Percentiles rank a stretch among this genome's conserved stretches.
These are phyloP conservation scores for Wallemia mellicola DNA, from an alignment of 1,284 basidiomycete species.

Conservation along the genomic window DNA sequence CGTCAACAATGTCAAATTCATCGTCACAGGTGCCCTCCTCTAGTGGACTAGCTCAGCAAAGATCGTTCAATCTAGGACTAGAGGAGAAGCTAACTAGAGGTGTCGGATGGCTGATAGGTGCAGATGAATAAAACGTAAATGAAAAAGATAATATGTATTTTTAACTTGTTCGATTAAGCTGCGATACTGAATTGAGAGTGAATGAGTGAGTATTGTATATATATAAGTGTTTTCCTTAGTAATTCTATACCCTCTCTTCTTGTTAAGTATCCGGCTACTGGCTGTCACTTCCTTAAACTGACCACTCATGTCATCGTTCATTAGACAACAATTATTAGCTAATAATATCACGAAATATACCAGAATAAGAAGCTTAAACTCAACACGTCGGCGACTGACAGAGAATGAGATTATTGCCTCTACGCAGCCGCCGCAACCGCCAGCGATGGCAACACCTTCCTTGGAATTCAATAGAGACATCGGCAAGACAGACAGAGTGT, in stretches of 20 bases:
- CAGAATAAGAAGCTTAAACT: background rate
- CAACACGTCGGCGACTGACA: background rate
- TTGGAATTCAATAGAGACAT: background rate
- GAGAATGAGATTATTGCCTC: background rate
- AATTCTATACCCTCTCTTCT: too few species aligned
- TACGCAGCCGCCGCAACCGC: background rate
- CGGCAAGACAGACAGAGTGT: background rate
- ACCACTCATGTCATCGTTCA: too few species aligned
- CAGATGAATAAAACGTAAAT: background rate
- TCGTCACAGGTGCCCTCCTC: background rate
- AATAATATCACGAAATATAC: background rate
- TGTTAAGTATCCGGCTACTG: too few species aligned
- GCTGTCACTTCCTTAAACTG: too few species aligned
- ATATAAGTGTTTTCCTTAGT: too few species aligned
- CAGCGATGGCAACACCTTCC: background rate
- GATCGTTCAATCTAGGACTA: background rate
- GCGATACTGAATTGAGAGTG: too few species aligned
- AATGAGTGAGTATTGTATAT: too few species aligned
- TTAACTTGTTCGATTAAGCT: too few species aligned
- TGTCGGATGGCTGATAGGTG: background rate
- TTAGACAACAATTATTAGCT: background rate
- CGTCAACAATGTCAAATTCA: background rate
- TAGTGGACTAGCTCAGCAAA: background rate
- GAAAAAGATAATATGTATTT: too few species aligned
- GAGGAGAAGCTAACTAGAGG: background rate